Conservation (phyloP, 306 rosid species). For the Rubus idaeus region DNA sequence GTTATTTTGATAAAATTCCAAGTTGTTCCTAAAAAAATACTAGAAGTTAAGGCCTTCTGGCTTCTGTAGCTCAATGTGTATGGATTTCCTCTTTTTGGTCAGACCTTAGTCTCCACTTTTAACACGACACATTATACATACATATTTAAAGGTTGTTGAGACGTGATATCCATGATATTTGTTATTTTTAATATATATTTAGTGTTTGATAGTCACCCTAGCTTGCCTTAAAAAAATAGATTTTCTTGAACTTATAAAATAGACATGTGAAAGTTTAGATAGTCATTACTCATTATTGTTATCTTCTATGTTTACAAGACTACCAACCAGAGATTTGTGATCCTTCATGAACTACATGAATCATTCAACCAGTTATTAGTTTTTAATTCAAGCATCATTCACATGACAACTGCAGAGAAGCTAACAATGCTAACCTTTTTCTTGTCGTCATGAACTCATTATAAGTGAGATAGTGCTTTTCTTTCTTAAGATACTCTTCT, state of each 20-base stretch:
- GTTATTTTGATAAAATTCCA: neutral
- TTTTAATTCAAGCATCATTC: neutral
- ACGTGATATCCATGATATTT: neutral
- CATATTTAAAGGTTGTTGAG: no score
- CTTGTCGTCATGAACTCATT: neutral
- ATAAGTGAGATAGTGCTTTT: no score
- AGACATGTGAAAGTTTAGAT: neutral
- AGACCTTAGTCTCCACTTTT: neutral
- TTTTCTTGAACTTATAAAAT: neutral
- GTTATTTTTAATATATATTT: neutral
- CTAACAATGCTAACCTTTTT: neutral
- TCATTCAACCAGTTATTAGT: neutral
- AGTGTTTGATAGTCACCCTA: neutral
- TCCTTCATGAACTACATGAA: neutral
- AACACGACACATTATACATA: neutral
- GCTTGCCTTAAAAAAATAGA: neutral
- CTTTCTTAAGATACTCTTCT: no score
- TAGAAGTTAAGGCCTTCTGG: neutral
- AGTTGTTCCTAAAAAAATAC: neutral
- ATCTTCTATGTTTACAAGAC: neutral
- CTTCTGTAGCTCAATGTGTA: neutral
- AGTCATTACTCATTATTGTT: neutral
- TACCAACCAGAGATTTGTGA: neutral
- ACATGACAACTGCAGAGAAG: neutral
- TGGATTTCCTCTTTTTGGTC: neutral